Base-by-base conservation (phyloP, 805 yeast genomes). In the Tetrapisispora nanseiensis region DNA sequence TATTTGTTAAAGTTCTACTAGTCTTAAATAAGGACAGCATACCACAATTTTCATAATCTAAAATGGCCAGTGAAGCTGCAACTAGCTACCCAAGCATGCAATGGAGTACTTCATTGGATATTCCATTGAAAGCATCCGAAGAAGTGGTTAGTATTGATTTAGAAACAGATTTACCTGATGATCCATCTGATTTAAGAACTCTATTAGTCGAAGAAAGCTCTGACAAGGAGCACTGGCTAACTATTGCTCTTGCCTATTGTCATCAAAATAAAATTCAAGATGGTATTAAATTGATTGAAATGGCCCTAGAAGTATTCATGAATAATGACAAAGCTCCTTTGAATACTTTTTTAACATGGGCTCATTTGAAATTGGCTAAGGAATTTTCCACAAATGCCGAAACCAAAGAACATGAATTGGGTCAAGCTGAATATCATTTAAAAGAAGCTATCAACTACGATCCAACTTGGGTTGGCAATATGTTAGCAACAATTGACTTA, bases 121-220 rank as follows among this genome's bases (percentile, higher is more conserved):
- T 90, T 55, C 96, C 95, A 33, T 67, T 86, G 57, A 72, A 71
- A 48, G 82, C 74, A 43, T 79, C 80, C 44, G 84, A 82, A 53
- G 95, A 87, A 64, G 83, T 86, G 47, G 95, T 90, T 48, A 82
- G 86, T 40, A 76, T 92, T 51, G 90, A 87, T 55, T 71, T 83
- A 46, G 74, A 74, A 40, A 78, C 79, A 28, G 97, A 90, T 56
- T 69, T 87, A 43, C 95, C 95, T 4, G 95, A 85, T 19, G 95
- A 90, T 59, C 85, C 95, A 4, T 72, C 77, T 35, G 97, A 92
- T 56, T 70, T 92, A 48, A 78, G 83, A 49, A 74, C 76, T 22
- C 73, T 90, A 47, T 68, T 92, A 48, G 82, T 83, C 47, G 85
- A 83, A 50, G 97, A 92, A 65, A 76, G 75, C 43, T 80, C 90